Percentiles rank a stretch among this genome's conserved stretches.
phyloP scores from a whole-genome alignment of 2,329 filamentous ascomycete genomes.

The Pseudogymnoascus verrucosus region DNA sequence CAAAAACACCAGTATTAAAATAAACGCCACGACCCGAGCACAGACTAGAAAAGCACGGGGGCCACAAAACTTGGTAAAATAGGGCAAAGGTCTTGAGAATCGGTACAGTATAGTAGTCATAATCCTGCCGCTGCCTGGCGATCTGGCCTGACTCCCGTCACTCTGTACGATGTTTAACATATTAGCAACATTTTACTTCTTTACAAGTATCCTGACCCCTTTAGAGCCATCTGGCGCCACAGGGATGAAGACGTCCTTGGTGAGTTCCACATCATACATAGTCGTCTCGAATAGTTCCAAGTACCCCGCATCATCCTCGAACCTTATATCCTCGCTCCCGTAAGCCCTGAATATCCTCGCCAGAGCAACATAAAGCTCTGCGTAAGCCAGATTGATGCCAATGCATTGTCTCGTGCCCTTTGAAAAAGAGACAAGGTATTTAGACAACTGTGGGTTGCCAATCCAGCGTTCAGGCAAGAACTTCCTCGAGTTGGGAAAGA shows the following conservation, averaged over 20 bases:
- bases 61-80: background rate
- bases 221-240: conserved; percentile 11
- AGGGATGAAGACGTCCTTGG: conserved; percentile 18
- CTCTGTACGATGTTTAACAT: background rate
- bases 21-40: background rate
- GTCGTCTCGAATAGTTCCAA: conserved; percentile 25
- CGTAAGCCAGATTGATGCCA: conserved; percentile 26
- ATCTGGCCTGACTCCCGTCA: background rate
- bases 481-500: conserved; percentile 31
- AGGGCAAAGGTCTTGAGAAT: background rate
- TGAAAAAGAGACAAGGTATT: conserved; percentile 35
- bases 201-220: conserved; percentile 13
- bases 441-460: conserved; percentile 29
- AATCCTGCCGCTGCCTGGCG: background rate
- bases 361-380: conserved; percentile 18
- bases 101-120: background rate
- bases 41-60: background rate
- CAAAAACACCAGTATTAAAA: no score
- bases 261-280: conserved; percentile 17
- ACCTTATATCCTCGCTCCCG: conserved; percentile 16
- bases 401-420: conserved; percentile 36
- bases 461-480: conserved; percentile 37
- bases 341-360: conserved; percentile 14
- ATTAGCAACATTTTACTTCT: background rate
- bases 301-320: conserved; percentile 15